Evolutionary conservation across 768 basidiomycete species (phyloP), one percentile per base, ranked within the genome.

Genomic region (Mycena maculata): DNA sequence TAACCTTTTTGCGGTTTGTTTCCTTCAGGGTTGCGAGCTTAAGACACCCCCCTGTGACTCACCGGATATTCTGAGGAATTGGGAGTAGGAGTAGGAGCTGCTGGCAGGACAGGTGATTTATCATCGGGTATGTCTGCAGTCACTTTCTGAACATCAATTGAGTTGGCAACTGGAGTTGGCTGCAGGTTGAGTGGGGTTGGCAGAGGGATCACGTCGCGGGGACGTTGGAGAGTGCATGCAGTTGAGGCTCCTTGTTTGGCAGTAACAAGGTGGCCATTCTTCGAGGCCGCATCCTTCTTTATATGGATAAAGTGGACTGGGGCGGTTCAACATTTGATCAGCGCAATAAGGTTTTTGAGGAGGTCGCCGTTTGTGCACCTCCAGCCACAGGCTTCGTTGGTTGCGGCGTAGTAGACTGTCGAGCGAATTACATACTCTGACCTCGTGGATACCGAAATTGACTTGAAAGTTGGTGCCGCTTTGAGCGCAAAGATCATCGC

Each of bases 351-450:
- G 11, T 20, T 12, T 20, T 50, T 50, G 10, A 31, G n/a, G 5
- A 48, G 47, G 23, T 60, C 59, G 30, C 45, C 59, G 22, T 60
- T 60, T 15, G 44, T 25, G 57, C 57, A 59, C n/a, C 41, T 59
- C 38, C 36, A 59, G 18, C 57, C 57, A 20, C 57, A 45, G 4
- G 41, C 41, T 7, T n/a, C 28, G 20, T 59, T 39, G 25, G 6
- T 30, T 27, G 36, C 4, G 6, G 42, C 38, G 22, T 45, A 39
- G 20, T 41, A 39, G 5, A 33, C 42, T 10, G 27, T 20, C 4
- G 57, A 59, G 10, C 42, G 33, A 59, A 59, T 59, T 20, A 25
- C 57, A 44, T 59, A 59, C 28, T 59, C 39, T 9, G 57, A 59
- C 6, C 41, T 12, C 5, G 57, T 59, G 6, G 20, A 22, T 22